phyloP scores from a whole-genome alignment of 1,284 basidiomycete species.

The Waitea zeae region DNA sequence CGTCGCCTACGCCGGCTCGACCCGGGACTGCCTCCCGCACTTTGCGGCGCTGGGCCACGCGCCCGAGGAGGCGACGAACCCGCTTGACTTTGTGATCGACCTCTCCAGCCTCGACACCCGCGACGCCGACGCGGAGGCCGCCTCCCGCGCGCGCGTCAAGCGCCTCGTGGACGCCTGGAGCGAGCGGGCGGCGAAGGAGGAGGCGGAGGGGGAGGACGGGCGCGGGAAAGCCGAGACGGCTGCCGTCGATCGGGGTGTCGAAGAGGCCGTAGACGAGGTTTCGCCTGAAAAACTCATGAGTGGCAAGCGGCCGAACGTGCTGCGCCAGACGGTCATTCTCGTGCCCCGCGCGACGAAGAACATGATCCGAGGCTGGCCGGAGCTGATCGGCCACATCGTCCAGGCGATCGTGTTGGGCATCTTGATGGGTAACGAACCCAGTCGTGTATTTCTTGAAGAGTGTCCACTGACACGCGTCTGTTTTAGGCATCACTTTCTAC shows the following conservation, averaged over 20 bases:
- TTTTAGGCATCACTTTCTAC: constrained; percentile 3
- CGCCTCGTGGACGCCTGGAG: constrained; percentile 15
- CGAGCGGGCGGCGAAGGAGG: constrained; percentile 5
- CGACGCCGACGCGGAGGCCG: constrained; percentile 18
- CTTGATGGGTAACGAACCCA: neutral
- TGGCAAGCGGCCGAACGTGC: neutral
- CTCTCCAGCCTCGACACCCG: constrained; percentile 24
- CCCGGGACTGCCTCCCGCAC: constrained; percentile 18
- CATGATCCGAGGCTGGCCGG: constrained; percentile 1
- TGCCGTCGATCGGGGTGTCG: neutral
- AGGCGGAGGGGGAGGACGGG: constrained; percentile 4
- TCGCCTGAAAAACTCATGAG: neutral
- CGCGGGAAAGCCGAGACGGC: neutral
- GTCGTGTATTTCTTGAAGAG: too few relatives aligned
- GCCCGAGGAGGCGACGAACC: constrained; percentile 15
- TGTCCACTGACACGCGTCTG: too few relatives aligned
- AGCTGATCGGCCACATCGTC: constrained; percentile 1
- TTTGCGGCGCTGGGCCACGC: constrained; percentile 18
- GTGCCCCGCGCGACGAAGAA: constrained; percentile 1
- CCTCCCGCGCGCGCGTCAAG: constrained; percentile 11
- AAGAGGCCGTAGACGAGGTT: neutral
- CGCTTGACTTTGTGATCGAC: constrained; percentile 30
- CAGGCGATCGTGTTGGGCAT: constrained; percentile 2
- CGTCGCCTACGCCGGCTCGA: constrained; percentile 23
- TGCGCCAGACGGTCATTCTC: constrained; percentile 2